Base-by-base conservation (phyloP, 805 yeast genomes). In the Ogataea salicorniae region DNA sequence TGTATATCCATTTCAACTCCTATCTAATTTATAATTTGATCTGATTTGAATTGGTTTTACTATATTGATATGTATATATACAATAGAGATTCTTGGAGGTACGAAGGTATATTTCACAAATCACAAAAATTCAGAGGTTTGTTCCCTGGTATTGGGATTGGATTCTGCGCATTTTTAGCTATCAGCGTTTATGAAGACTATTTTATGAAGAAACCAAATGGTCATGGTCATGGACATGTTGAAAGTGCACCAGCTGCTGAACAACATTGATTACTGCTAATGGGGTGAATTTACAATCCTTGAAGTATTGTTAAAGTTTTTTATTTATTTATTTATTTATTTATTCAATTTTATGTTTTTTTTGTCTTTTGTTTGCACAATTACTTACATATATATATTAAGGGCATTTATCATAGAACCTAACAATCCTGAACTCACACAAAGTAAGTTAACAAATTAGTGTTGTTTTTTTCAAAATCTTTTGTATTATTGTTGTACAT, bases 81-180 rank as follows among this genome's bases (percentile, higher is more conserved):
- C 8, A n/a, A 33, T 54, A 83, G 95, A 76, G 95, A 87, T 65
- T 94, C 95, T 41, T 87, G 96, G 96, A 83, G 95, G 75, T 84
- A 81, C 69, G 83, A 81, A 60, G 95, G 94, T 50, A 87, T 82
- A 45, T 88, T 88, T 71, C 75, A 86, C 46, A 80, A 88, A 57
- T 68, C 70, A 43, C 80, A 83, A 68, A 74, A 94, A 57, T 83
- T 80, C 66, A 81, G 75, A 59, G 81, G 81, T 48, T 75, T 87
- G 15, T 79, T 88, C 61, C 96, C 96, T 4, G 96, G 96, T 3
- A 74, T 87, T 43, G 87, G 88, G 31, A 74, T 83, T 38, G 96
- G 91, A 26, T 73, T 83, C 22, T 90, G 80, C 16, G 94, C 90
- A 3, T 88, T 88, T 60, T 71, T 81, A 33, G 72, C 77, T 20